phyloP scores from a whole-genome alignment of 202 grass and related monocot genomes.

The Schoenoplectus tabernaemontani region DNA sequence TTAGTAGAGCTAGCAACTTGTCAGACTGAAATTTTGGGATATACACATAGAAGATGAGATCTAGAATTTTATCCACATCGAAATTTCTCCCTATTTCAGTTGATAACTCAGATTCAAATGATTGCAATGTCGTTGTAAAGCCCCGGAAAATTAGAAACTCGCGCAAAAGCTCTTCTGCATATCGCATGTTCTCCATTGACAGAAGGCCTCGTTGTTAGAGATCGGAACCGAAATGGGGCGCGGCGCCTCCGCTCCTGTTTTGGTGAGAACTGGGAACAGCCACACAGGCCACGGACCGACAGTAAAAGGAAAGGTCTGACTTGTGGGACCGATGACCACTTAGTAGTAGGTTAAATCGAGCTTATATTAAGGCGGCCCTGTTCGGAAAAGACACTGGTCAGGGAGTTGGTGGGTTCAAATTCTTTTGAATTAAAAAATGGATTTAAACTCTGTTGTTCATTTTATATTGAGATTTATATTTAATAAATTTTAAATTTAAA shows the following conservation, averaged over 20 bases:
- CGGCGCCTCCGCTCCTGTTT: background rate
- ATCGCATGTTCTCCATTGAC: conserved; percentile 78
- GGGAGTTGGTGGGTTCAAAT: no score
- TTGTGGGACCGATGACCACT: background rate
- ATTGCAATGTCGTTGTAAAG: conserved; percentile 64
- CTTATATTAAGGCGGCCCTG: no score
- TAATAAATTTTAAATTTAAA: no score
- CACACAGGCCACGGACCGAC: background rate
- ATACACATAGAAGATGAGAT: conserved; percentile 78
- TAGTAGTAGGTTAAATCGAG: no score
- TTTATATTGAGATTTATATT: no score
- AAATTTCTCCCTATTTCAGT: conserved; percentile 80
- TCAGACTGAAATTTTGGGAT: conserved; percentile 69
- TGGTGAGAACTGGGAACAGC: background rate
- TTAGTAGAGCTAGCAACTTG: conserved; percentile 51
- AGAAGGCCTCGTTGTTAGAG: background rate
- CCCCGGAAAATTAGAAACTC: conserved; percentile 92
- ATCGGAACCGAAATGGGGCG: background rate
- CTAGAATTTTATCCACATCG: conserved; percentile 81
- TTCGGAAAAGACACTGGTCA: no score
- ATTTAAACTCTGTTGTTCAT: no score
- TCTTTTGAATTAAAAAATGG: no score
- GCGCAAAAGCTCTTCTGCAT: conserved; percentile 70
- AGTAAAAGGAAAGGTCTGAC: background rate
- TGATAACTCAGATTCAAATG: conserved; percentile 67